Evolutionary conservation across 805 yeast species (phyloP), one percentile per base, ranked within the genome.

Genomic region (Wickerhamomyces mucosus): DNA sequence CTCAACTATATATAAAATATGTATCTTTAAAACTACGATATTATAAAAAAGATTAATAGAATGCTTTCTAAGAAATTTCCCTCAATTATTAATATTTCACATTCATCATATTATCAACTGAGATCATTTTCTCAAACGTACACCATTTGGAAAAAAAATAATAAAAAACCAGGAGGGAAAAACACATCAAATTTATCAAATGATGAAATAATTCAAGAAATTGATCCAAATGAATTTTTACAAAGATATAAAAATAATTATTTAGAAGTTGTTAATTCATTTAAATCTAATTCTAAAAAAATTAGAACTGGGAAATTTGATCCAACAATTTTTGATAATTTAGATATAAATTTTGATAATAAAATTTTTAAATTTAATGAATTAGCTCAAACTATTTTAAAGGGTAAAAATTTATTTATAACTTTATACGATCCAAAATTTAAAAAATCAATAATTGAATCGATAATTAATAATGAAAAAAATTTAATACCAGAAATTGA

Each of bases 391-490:
- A 78, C 89, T 3, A 59, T 79, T 1, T 43, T 73, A 32, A 78
- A 78, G 42, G 92, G 89, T 6, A 62, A 67, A 18, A 68, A 82
- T 44, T 65, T 73, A 42, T 62, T 84, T 32, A 72, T 89, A n/a
- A 85, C 95, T 0, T 88, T 86, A 2, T 89, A 79, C 54, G 96
- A 89, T 48, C 94, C 95, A 6, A 67, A 65, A 31, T 69, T 82
- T 42, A 67, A 74, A 24, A 79, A 83, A 44, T 66, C 70, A 38
- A 70, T 89, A 18, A 67, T 80, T 18, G 75, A 85, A 32, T 67
- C 88, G 0, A 75, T 89, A 14, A 53, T 84, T 37, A 78, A 71
- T 2, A 65, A 88, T 0, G 70, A 72, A 8, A 58, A 83, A 50
- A 81, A 82, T 46, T 56, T 89, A 64, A 84, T 78, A 37, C 95